A percentile compares a stretch with the other conserved stretches of the same genome.
Conservation (phyloP, 495 filamentous ascomycete species). For the Aspergillus baeticus region DNA sequence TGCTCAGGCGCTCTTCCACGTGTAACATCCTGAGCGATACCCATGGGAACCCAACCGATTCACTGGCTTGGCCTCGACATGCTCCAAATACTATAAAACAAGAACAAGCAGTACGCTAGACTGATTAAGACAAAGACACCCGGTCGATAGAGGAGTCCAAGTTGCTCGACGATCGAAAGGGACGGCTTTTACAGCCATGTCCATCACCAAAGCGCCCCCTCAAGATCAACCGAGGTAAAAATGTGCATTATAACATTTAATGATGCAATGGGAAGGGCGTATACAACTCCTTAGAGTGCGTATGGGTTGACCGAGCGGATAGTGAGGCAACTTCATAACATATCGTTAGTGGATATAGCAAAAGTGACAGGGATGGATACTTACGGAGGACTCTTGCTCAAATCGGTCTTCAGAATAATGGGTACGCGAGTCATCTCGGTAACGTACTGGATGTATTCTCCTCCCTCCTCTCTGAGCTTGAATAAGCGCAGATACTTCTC, state of each 20-base stretch:
- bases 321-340: constrained; percentile 78
- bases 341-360: constrained; percentile 22
- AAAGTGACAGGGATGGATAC: constrained; percentile 36
- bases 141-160: constrained; percentile 6
- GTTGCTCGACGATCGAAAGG: constrained; percentile 21
- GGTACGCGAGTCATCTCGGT: constrained; percentile 96
- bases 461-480: constrained; percentile 84
- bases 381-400: constrained; percentile 98
- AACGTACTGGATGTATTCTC: constrained; percentile 97
- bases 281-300: constrained; percentile 60
- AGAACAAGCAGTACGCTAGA: constrained; percentile 24
- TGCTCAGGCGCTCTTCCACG: constrained; percentile 5
- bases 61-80: constrained; percentile 12
- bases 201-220: constrained; percentile 14
- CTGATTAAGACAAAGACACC: constrained; percentile 25
- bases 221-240: constrained; percentile 13
- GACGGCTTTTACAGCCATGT: constrained; percentile 31
- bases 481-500: constrained; percentile 94
- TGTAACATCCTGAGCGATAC: constrained; percentile 6
- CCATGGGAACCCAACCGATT: constrained; percentile 1
- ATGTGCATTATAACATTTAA: constrained; percentile 14
- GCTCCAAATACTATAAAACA: constrained; percentile 18
- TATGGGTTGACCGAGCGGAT: constrained; percentile 97
- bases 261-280: constrained; percentile 23
- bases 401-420: constrained; percentile 95